Conservation (phyloP, 2,329 filamentous ascomycete species). For the Phyllosticta paracitricarpa region DNA sequence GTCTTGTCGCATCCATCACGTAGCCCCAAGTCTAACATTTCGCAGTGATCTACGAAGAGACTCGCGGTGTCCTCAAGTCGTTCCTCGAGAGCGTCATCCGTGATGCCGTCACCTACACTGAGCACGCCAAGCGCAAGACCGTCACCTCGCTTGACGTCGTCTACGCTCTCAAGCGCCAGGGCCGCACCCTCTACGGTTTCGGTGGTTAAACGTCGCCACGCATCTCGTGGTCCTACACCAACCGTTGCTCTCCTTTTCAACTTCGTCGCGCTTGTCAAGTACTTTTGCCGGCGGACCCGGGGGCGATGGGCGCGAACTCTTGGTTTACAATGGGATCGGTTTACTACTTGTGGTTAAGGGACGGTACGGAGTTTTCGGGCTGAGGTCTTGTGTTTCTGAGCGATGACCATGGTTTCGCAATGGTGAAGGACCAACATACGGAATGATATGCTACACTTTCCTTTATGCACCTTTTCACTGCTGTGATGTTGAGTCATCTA, state of each 20-base stretch:
- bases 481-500: neutral
- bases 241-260: neutral
- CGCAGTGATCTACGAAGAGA: conserved; percentile 68
- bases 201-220: conserved; percentile 58
- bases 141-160: conserved; percentile 59
- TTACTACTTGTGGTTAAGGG: neutral
- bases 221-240: neutral
- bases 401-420: neutral
- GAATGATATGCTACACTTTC: neutral
- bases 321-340: neutral
- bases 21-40: conserved; percentile 17
- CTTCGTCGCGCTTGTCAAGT: neutral
- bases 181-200: conserved; percentile 74
- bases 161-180: conserved; percentile 55
- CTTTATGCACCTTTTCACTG: neutral
- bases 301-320: neutral
- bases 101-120: conserved; percentile 68
- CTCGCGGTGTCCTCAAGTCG: conserved; percentile 66
- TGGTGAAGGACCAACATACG: neutral
- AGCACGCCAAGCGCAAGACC: conserved; percentile 74
- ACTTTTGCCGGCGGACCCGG: neutral
- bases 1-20: conserved; percentile 22
- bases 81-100: conserved; percentile 70
- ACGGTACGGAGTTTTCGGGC: neutral
- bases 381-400: neutral